These are phyloP conservation scores for Zymoseptoria crescenta DNA, from an alignment of 2,329 filamentous ascomycete genomes.

Conservation along the genomic window DNA sequence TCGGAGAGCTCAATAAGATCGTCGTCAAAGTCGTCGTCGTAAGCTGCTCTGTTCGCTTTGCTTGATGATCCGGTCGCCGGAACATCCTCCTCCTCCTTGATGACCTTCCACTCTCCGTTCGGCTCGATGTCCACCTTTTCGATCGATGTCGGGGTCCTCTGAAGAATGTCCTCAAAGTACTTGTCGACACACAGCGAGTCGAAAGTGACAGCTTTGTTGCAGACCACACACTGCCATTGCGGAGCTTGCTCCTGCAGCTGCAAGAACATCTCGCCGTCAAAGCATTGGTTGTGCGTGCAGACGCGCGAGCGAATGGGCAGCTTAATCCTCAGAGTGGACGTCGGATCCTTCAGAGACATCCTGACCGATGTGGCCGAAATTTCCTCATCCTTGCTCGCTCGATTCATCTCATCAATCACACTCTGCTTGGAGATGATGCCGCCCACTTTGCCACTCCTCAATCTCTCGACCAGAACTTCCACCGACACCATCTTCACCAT, in stretches of 20 bases:
- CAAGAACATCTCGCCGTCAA: conserved; percentile 85
- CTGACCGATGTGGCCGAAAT: conserved; percentile 82
- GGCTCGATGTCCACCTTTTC: conserved; percentile 90
- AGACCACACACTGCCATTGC: conserved; percentile 93
- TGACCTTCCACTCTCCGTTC: conserved; percentile 65
- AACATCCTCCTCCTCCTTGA: conserved; percentile 36
- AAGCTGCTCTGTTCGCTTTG: conserved; percentile 25
- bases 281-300: conserved; percentile 89
- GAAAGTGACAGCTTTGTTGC: conserved; percentile 74
- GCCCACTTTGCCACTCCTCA: conserved; percentile 50
- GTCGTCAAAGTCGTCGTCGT: conserved; percentile 36
- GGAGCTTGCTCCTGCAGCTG: conserved; percentile 93
- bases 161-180: conserved; percentile 81
- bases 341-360: conserved; percentile 84
- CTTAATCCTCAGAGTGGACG: conserved; percentile 75
- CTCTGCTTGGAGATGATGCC: conserved; percentile 66
- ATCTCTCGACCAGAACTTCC: conserved; percentile 59
- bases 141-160: conserved; percentile 58
- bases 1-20: conserved; percentile 40
- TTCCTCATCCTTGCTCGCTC: conserved; percentile 70
- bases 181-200: conserved; percentile 80
- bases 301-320: conserved; percentile 70
- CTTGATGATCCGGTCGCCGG: conserved; percentile 31
- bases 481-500: conserved; percentile 68
- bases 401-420: conserved; percentile 72